phyloP scores from a whole-genome alignment of 805 yeast species.

The Jamesozyma spencerorum region DNA sequence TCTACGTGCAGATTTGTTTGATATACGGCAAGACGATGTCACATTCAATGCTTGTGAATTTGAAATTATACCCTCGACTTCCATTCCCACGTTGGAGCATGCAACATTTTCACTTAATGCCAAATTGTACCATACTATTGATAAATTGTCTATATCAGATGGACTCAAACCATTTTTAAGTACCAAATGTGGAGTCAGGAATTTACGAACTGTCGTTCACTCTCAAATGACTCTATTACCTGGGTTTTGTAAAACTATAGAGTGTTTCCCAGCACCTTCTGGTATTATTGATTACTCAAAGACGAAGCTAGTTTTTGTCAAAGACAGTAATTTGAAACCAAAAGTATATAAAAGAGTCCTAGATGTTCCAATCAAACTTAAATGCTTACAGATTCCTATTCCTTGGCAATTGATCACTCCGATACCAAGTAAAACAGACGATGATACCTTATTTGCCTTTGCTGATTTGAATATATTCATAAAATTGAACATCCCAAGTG shows the following conservation, averaged over 20 bases:
- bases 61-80: constrained; percentile 1
- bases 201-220: constrained; percentile 12
- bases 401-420: constrained; percentile 11
- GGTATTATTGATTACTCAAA: constrained; percentile 15
- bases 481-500: constrained; percentile 18
- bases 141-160: too few species aligned
- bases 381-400: constrained; percentile 12
- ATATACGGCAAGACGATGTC: background rate
- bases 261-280: constrained; percentile 12
- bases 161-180: constrained; percentile 11
- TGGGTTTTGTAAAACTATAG: constrained; percentile 14
- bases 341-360: too few species aligned
- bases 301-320: constrained; percentile 18
- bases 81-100: constrained; percentile 9
- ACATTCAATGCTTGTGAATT: constrained; percentile 14
- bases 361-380: constrained; percentile 3
- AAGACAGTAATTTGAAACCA: constrained; percentile 4
- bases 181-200: constrained; percentile 14
- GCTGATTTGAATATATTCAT: constrained; percentile 13
- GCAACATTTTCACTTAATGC: constrained; percentile 12
- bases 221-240: constrained; percentile 9
- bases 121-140: constrained; percentile 13
- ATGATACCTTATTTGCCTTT: constrained; percentile 24
- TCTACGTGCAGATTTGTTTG: background rate
- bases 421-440: constrained; percentile 9